phyloP scores from a whole-genome alignment of 768 basidiomycete species.

The Collybiopsis luxurians region DNA sequence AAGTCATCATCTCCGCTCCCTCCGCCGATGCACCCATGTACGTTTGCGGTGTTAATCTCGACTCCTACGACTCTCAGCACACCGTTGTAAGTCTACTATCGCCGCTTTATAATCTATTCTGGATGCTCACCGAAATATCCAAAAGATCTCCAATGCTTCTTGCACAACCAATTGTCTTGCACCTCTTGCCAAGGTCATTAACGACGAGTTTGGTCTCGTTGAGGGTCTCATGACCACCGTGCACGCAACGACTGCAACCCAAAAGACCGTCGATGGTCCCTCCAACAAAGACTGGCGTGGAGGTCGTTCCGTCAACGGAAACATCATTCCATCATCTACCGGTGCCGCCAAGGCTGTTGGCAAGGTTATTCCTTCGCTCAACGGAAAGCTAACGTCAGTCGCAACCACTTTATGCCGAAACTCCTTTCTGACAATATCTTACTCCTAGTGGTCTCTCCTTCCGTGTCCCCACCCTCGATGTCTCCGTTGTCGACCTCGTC shows the following conservation, averaged over 20 bases:
- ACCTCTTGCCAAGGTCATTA: constrained; percentile 96
- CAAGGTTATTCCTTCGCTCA: constrained; percentile 94
- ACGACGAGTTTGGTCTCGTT: constrained; percentile 95
- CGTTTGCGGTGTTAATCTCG: constrained; percentile 94
- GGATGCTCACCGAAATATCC: neutral
- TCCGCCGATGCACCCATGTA: constrained; percentile 57
- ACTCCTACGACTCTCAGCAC: constrained; percentile 85
- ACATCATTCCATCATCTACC: constrained; percentile 99
- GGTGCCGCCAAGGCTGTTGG: constrained; percentile 99
- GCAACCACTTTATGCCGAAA: neutral
- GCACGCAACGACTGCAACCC: constrained; percentile 94
- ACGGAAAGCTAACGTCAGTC: constrained; percentile 95
- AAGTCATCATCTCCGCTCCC: constrained; percentile 81
- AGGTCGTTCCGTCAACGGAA: constrained; percentile 92
- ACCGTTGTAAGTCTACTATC: constrained; percentile 59
- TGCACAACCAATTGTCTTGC: constrained; percentile 99
- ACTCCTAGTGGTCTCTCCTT: constrained; percentile 81
- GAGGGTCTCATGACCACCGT: constrained; percentile 99
- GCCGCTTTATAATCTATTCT: neutral
- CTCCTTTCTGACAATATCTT: constrained; percentile 5
- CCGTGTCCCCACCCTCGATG: constrained; percentile 96
- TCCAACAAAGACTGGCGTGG: constrained; percentile 98
- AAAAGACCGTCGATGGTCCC: constrained; percentile 93
- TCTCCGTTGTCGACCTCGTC: constrained; percentile 97
- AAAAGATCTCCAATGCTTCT: constrained; percentile 95